phyloP scores from a whole-genome alignment of 352 stramenopile species.

The Globisporangium mamillatum region DNA sequence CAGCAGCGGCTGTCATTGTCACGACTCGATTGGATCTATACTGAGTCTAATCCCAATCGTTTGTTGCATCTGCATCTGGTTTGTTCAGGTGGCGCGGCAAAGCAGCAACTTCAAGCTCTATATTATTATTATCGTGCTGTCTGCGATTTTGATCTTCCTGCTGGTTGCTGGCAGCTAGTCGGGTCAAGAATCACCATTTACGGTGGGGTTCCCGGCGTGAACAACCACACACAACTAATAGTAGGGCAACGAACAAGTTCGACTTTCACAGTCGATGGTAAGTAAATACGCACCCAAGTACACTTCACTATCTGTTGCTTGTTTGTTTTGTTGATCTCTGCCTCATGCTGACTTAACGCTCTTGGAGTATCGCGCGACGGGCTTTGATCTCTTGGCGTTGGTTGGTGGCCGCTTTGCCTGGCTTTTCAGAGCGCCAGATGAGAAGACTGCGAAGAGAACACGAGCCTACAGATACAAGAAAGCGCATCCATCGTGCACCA shows the following conservation, averaged over 20 bases:
- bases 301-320: background rate
- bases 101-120: slow-evolving; percentile 95
- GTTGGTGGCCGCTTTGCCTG: slow-evolving; percentile 1
- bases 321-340: background rate
- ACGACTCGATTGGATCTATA: background rate
- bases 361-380: slow-evolving; percentile 13
- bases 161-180: slow-evolving; percentile 64
- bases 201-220: background rate
- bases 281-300: slow-evolving; percentile 11
- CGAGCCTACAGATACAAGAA: slow-evolving; percentile 21
- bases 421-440: slow-evolving; percentile 24
- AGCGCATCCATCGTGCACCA: background rate
- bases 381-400: slow-evolving; percentile 5
- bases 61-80: background rate
- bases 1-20: background rate
- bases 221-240: background rate
- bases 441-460: slow-evolving; percentile 34
- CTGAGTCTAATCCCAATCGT: background rate
- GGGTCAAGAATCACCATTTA: background rate
- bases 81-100: slow-evolving; percentile 86
- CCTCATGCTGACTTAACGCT: slow-evolving; percentile 23
- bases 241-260: background rate
- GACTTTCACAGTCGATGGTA: background rate
- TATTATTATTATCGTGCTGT: slow-evolving; percentile 85
- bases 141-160: slow-evolving; percentile 87